These are phyloP conservation scores for Isatis tinctoria DNA, from an alignment of 345 rosid genomes.

Conservation along the genomic window DNA sequence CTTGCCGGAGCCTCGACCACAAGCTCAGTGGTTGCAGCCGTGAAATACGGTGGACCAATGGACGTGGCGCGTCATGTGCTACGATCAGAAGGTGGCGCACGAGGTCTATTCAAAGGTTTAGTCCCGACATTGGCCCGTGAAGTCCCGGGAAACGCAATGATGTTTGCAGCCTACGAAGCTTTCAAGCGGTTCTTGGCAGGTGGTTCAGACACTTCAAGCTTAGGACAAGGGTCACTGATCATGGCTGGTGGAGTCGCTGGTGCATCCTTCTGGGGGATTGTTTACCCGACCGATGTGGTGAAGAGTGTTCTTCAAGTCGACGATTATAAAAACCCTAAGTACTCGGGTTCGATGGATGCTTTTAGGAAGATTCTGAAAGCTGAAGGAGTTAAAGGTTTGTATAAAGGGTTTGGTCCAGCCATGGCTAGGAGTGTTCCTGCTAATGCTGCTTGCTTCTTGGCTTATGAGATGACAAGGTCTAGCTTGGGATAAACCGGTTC, in stretches of 20 bases:
- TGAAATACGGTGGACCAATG: slow-evolving; percentile 90
- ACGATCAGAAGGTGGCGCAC: slow-evolving; percentile 73
- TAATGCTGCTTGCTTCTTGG: slow-evolving; percentile 98
- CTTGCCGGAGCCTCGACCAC: slow-evolving; percentile 39
- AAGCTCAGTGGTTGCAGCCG: slow-evolving; percentile 48
- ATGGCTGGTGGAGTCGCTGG: slow-evolving; percentile 94
- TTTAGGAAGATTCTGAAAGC: slow-evolving; percentile 65
- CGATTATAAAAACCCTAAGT: slow-evolving; percentile 80
- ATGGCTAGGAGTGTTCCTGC: slow-evolving; percentile 97
- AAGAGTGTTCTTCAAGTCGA: slow-evolving; percentile 96
- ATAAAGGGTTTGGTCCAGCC: slow-evolving; percentile 95
- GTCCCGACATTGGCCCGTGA: slow-evolving; percentile 90
- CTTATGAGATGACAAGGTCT: slow-evolving; percentile 77
- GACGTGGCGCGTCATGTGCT: slow-evolving; percentile 92
- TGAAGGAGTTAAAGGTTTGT: slow-evolving; percentile 89
- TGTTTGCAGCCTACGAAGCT: slow-evolving; percentile 89
- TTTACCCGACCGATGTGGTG: slow-evolving; percentile 91
- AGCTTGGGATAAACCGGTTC: slow-evolving; percentile 55
- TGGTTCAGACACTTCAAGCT: slow-evolving; percentile 78
- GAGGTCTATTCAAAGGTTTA: slow-evolving; percentile 94
- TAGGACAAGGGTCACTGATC: slow-evolving; percentile 79
- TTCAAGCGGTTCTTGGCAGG: slow-evolving; percentile 76
- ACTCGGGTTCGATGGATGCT: slow-evolving; percentile 66
- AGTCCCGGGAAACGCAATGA: slow-evolving; percentile 86
- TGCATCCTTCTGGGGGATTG: slow-evolving; percentile 73